phyloP scores from a whole-genome alignment of 2,329 filamentous ascomycete genomes.

The Triangularia verruculosa region DNA sequence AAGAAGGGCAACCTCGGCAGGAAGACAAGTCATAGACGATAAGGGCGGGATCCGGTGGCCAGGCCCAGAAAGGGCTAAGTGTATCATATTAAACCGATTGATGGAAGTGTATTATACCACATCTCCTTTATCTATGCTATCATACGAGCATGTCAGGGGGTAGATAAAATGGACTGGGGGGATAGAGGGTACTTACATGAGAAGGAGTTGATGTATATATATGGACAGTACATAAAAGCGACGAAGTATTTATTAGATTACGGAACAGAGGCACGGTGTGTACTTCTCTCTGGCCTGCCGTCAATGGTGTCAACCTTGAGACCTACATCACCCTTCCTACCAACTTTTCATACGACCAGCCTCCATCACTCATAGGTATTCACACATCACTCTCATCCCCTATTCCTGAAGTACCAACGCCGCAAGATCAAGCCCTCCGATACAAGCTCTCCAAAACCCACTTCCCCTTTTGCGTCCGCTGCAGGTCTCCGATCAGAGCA shows the following conservation, averaged over 20 bases:
- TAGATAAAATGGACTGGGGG: too few species aligned
- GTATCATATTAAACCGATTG: background rate
- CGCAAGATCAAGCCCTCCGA: background rate
- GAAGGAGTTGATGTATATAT: too few species aligned
- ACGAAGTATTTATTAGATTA: too few species aligned
- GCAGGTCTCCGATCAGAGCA: background rate
- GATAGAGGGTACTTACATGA: too few species aligned
- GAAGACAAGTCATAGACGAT: background rate
- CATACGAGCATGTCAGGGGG: background rate
- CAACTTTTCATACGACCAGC: too few species aligned
- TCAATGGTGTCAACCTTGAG: too few species aligned
- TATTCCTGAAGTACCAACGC: background rate
- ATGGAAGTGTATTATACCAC: background rate
- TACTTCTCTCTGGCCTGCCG: too few species aligned
- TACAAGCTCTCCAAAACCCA: background rate
- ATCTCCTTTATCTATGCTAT: background rate
- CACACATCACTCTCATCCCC: too few species aligned
- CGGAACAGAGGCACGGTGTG: too few species aligned
- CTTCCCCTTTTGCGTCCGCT: background rate
- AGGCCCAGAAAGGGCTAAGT: background rate
- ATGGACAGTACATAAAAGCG: too few species aligned
- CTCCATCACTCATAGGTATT: too few species aligned
- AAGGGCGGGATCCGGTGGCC: background rate
- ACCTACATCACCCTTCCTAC: too few species aligned
- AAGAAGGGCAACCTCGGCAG: background rate